phyloP scores from a whole-genome alignment of 805 yeast genomes.

The Candida montana region DNA sequence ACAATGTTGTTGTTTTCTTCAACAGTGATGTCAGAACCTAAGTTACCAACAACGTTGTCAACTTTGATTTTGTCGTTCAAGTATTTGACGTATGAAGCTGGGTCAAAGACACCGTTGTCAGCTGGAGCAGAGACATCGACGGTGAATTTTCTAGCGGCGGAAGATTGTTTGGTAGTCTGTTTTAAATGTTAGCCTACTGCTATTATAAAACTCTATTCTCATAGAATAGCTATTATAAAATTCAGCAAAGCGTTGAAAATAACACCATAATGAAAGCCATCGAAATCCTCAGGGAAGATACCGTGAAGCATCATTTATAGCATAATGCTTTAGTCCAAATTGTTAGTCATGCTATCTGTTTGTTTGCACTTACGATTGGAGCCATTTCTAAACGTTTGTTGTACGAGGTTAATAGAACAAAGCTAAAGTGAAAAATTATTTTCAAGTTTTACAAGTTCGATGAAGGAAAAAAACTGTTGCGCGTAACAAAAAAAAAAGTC shows the following conservation, averaged over 20 bases:
- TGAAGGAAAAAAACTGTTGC: neutral
- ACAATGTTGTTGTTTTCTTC: conserved; percentile 85
- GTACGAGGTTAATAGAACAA: neutral
- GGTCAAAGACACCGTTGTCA: conserved; percentile 96
- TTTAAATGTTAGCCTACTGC: conserved; percentile 69
- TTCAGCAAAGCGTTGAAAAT: conserved; percentile 25
- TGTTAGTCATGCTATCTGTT: conserved; percentile 14
- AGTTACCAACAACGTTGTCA: conserved; percentile 94
- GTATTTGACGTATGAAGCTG: conserved; percentile 96
- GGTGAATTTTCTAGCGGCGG: conserved; percentile 81
- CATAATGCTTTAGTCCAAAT: conserved; percentile 16
- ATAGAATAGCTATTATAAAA: conserved; percentile 27
- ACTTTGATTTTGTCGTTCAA: conserved; percentile 99
- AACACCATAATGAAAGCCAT: conserved; percentile 10
- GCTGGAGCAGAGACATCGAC: conserved; percentile 97
- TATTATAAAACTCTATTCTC: conserved; percentile 26
- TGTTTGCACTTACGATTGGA: conserved; percentile 75
- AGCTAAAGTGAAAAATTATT: neutral
- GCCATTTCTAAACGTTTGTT: conserved; percentile 55
- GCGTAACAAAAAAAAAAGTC: neutral
- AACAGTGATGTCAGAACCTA: conserved; percentile 90
- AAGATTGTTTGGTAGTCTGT: conserved; percentile 78
- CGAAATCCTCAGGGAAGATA: conserved; percentile 23
- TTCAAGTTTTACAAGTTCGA: neutral
- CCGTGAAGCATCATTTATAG: neutral